Evolutionary conservation across 495 filamentous ascomycete genomes (phyloP), one percentile per base, ranked within the genome.

Genomic region (Penicillium pulvis): DNA sequence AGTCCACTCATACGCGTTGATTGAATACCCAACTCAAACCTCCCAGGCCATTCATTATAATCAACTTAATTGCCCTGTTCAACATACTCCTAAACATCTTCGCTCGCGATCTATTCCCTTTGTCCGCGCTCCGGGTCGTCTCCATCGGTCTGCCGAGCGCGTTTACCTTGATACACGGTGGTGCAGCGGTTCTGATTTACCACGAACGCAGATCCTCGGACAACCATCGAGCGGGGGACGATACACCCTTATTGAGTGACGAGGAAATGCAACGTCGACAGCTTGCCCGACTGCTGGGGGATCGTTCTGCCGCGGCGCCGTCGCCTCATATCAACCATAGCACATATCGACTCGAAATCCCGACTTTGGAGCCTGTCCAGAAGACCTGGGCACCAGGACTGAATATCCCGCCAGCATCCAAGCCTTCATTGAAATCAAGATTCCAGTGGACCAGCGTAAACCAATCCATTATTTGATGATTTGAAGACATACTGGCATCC

Each of bases 241-340:
- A 42, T 17, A 71, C 59, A 3, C 62, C 60, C 4, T 60, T 73
- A 0, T 54, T 76, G 36, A 74, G 65, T 10, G 69, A 72, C n/a
- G 72, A 75, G 26, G 75, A 76, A 49, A 62, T 71, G 72, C 71
- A 73, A 48, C 71, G 75, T 16, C 69, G 65, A 41, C 71, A 77
- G 49, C 53, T 77, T n/a, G 65, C 66, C 30, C 63, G 68, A 8
- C 56, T 76, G 5, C 33, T 77, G 12, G 63, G 71, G 23, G 57
- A 66, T 28, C 67, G 64, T 11, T 57, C 61, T 17, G 44, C 51
- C 0, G 57, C 57, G 12, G 63, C 60, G 28, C 54, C 64, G 4
- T 48, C 61, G n/a, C 58, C 68, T 0, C 69, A 64, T 42, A 51
- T 64, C 11, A 44, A 62, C 3, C 68, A 70, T 26, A 72, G 66